Evolutionary conservation across 768 basidiomycete species (phyloP).

Genomic region (Hebeloma cylindrosporum): DNA sequence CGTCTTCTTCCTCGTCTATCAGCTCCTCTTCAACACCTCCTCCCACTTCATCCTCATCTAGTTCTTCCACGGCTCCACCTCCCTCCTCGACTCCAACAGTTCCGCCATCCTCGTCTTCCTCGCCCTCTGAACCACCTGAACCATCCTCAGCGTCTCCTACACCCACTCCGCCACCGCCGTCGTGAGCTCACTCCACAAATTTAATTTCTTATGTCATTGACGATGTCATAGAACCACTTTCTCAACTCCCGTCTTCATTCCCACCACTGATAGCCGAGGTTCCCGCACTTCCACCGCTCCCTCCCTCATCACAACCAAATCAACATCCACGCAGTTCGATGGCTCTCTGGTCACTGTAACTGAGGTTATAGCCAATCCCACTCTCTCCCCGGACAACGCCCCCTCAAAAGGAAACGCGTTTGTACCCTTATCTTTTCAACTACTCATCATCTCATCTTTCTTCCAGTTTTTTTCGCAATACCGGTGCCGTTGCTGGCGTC

Average conservation of each 20-base stretch:
- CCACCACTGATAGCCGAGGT: conserved; percentile 61
- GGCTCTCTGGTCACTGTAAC: conserved; percentile 62
- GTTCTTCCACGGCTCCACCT: conserved; percentile 6
- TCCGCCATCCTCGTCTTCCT: conserved; percentile 7
- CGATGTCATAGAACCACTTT: conserved; percentile 50
- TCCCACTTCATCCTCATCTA: conserved; percentile 17
- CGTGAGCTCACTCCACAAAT: neutral
- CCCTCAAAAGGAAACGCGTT: conserved; percentile 49
- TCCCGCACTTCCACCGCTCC: conserved; percentile 50
- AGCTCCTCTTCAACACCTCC: conserved; percentile 8
- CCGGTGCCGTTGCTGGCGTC: conserved; percentile 88
- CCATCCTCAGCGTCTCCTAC: conserved; percentile 20
- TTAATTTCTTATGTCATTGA: conserved; percentile 12
- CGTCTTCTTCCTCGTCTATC: conserved; percentile 12
- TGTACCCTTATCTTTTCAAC: conserved; percentile 24
- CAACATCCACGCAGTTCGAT: conserved; percentile 53
- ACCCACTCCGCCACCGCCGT: conserved; percentile 2
- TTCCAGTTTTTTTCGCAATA: conserved; percentile 80
- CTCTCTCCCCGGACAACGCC: conserved; percentile 52
- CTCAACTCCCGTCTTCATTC: conserved; percentile 51
- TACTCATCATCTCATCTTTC: neutral
- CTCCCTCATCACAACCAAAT: conserved; percentile 52
- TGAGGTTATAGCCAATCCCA: conserved; percentile 66
- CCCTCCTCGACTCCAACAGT: conserved; percentile 5
- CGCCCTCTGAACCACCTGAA: conserved; percentile 13